phyloP scores from a whole-genome alignment of 1,139 yeast species.

The Saccharomyces hybrid region DNA sequence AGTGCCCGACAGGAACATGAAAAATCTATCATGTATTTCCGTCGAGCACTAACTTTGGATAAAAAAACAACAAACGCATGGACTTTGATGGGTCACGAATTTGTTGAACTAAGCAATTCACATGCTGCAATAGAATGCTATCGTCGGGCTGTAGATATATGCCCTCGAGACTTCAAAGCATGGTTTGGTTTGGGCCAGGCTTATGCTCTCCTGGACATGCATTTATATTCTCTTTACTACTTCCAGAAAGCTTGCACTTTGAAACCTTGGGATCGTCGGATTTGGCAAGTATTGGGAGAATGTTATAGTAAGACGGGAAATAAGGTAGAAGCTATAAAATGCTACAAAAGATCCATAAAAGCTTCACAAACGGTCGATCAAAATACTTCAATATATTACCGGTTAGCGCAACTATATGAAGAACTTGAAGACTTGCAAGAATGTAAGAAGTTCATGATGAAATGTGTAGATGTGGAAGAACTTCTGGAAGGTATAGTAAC shows the following conservation, averaged over 20 bases:
- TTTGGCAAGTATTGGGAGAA: constrained; percentile 95
- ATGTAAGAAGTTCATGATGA: constrained; percentile 60
- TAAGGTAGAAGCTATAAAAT: constrained; percentile 39
- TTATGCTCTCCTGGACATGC: constrained; percentile 94
- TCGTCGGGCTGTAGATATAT: constrained; percentile 82
- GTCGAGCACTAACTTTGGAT: constrained; percentile 78
- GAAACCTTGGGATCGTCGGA: constrained; percentile 82
- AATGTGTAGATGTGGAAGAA: constrained; percentile 60
- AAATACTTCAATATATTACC: constrained; percentile 51
- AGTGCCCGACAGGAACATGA: constrained; percentile 91
- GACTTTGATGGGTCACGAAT: constrained; percentile 99
- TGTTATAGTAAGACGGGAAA: constrained; percentile 80
- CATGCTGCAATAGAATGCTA: constrained; percentile 98
- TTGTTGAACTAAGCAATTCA: constrained; percentile 89
- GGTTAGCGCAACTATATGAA: constrained; percentile 64
- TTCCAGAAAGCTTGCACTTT: constrained; percentile 86
- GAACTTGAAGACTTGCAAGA: constrained; percentile 44
- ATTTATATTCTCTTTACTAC: constrained; percentile 82
- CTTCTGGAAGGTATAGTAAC: constrained; percentile 52
- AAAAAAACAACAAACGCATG: constrained; percentile 84
- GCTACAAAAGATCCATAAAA: constrained; percentile 44
- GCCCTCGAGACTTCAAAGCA: constrained; percentile 85
- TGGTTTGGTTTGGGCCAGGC: constrained; percentile 99
- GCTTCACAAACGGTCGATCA: constrained; percentile 35
- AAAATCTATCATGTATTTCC: constrained; percentile 86